These are phyloP conservation scores for Fagus sylvatica DNA, from an alignment of 306 rosid genomes.

Conservation along the genomic window DNA sequence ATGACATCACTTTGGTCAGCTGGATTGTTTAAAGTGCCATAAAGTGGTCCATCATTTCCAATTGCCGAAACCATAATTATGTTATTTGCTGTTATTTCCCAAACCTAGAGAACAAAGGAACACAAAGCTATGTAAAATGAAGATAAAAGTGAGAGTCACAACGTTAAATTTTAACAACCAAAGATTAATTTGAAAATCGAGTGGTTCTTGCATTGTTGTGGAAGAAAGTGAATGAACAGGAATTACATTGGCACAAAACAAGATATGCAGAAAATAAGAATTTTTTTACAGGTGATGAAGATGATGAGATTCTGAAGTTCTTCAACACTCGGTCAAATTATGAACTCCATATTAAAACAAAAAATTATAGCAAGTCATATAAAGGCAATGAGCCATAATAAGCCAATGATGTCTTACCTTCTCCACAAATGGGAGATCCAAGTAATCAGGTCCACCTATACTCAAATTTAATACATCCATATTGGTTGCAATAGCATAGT, in stretches of 20 bases:
- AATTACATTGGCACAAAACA: background rate
- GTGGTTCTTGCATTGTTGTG: background rate
- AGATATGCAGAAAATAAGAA: background rate
- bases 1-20: conserved; percentile 97
- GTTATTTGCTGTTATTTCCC: conserved; percentile 97
- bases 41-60: conserved; percentile 98
- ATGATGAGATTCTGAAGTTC: background rate
- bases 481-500: conserved; percentile 91
- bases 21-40: conserved; percentile 95
- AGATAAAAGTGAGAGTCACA: background rate
- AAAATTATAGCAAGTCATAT: background rate
- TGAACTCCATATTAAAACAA: background rate
- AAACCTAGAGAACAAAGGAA: conserved; percentile 60
- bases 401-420: conserved; percentile 49
- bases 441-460: conserved; percentile 97
- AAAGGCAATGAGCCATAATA: background rate
- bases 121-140: conserved; percentile 27
- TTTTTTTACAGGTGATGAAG: background rate
- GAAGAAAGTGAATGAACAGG: background rate
- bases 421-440: conserved; percentile 99
- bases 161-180: background rate
- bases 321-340: background rate
- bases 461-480: conserved; percentile 97
- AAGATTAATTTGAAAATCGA: background rate
- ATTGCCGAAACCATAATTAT: conserved; percentile 98